Base-by-base conservation (phyloP, 192 early-diverging fungal species). In the Coemansia umbellata region DNA sequence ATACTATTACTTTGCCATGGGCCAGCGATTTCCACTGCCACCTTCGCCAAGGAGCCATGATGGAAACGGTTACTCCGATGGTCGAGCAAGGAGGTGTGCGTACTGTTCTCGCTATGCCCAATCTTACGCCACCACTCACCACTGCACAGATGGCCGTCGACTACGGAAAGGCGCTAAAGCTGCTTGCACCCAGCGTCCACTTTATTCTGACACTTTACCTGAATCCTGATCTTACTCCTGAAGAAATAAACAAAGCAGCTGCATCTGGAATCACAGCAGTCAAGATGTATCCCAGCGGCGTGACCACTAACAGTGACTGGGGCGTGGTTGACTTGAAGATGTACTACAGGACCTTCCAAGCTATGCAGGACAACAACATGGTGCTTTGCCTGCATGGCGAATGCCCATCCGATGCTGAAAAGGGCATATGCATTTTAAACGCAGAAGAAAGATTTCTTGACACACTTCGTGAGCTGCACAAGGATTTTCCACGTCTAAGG, bases 331-430 rank as follows among this genome's bases (percentile, higher is more conserved):
- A 84, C 35, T 56, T 76, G 17, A 66, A 71, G 19, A 52, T 64
- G 11, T 99, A 96, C 75, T 99, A 99, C 59, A 82, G 82, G 41
- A 89, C 97, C 14, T 99, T 99, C 78, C 55, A 82, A 49, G 92
- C 93, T 3, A 99, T 99, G 96, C 84, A 97, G 66, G 87, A 96
- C 35, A 75, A 79, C 55, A 91, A 90, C 33, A 84, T 98, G 88
- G 87, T 97, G 3, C 80, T 98, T 31, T 95, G 96, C 60, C 80
- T 98, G 49, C 96, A 98, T 60, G 94, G 94, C 31, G 96, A 98
- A 66, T 82, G 94, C 33, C 96, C 94, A 8, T 86, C 83, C 49
- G 91, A 95, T 57, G 68, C 83, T 6, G 80, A 85, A 28, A 87
- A 89, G 63, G 88, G 89, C 63, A 81, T 96, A 31, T 95, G 93